A percentile compares a stretch with the other conserved stretches of the same genome.
Conservation (phyloP, 1,284 basidiomycete genomes). For the Trametes sp. region DNA sequence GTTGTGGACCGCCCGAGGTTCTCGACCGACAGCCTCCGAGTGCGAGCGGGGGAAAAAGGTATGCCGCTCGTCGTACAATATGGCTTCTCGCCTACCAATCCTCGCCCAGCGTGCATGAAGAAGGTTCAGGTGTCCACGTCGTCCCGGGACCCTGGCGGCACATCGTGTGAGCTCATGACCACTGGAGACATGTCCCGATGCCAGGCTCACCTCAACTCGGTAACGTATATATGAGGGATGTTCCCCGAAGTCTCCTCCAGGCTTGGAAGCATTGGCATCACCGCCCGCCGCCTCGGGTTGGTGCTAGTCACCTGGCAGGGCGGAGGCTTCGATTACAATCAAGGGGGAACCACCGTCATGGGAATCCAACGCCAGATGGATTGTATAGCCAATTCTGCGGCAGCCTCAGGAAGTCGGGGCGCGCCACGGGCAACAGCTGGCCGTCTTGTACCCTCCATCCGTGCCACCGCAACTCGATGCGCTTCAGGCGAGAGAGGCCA, state of each 20-base stretch:
- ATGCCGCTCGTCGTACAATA: background rate
- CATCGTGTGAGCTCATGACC: background rate
- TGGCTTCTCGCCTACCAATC: background rate
- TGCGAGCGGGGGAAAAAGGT: background rate
- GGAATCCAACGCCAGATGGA: background rate
- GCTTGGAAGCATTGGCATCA: background rate
- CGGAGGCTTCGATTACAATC: background rate
- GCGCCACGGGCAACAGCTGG: constrained; percentile 25
- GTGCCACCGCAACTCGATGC: constrained; percentile 38
- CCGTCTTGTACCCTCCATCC: constrained; percentile 32
- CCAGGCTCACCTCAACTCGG: background rate
- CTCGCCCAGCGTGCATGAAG: background rate
- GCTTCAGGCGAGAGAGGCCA: constrained; percentile 21
- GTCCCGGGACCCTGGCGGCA: background rate
- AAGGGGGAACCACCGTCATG: background rate
- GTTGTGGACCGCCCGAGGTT: background rate
- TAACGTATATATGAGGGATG: background rate
- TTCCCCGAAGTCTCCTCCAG: background rate
- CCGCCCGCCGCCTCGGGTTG: background rate
- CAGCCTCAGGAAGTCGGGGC: constrained; percentile 27
- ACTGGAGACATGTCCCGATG: background rate
- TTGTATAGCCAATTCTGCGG: constrained; percentile 31
- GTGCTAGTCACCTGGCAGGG: background rate
- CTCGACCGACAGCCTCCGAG: background rate
- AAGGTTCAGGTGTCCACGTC: background rate